phyloP scores from a whole-genome alignment of 352 stramenopile species.

The Phytophthora pseudosyringae region DNA sequence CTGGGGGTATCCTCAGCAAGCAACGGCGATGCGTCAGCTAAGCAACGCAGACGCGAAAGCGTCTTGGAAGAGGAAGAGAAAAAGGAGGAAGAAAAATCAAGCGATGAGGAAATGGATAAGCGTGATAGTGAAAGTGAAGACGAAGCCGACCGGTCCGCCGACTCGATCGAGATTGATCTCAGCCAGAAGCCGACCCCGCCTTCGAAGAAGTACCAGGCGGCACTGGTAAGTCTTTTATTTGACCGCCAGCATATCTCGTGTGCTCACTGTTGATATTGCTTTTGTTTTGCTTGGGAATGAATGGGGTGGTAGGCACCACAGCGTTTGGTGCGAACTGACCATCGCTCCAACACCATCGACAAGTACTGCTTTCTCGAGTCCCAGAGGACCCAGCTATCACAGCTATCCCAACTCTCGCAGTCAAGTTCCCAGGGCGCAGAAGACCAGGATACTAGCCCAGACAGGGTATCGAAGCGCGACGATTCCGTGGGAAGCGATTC shows the following conservation, averaged over 20 bases:
- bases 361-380: conserved; percentile 87
- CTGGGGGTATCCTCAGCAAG: conserved; percentile 40
- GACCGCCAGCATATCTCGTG: neutral
- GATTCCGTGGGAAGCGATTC: conserved; percentile 7
- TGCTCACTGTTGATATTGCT: neutral
- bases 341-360: conserved; percentile 88
- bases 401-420: conserved; percentile 41
- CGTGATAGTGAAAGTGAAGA: conserved; percentile 47
- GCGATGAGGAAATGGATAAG: conserved; percentile 35
- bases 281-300: conserved; percentile 5
- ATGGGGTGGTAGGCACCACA: conserved; percentile 73
- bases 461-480: conserved; percentile 12
- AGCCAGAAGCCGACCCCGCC: conserved; percentile 58
- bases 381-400: conserved; percentile 62
- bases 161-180: conserved; percentile 66
- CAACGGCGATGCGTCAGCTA: conserved; percentile 21
- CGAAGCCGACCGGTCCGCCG: conserved; percentile 28
- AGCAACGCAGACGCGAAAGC: conserved; percentile 39
- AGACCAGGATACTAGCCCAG: conserved; percentile 14
- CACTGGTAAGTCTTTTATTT: conserved; percentile 44
- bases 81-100: conserved; percentile 27
- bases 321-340: conserved; percentile 82
- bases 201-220: conserved; percentile 77
- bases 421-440: conserved; percentile 31
- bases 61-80: conserved; percentile 42